These are phyloP conservation scores for Russula dissimulans DNA, from an alignment of 768 basidiomycete genomes.

Conservation along the genomic window DNA sequence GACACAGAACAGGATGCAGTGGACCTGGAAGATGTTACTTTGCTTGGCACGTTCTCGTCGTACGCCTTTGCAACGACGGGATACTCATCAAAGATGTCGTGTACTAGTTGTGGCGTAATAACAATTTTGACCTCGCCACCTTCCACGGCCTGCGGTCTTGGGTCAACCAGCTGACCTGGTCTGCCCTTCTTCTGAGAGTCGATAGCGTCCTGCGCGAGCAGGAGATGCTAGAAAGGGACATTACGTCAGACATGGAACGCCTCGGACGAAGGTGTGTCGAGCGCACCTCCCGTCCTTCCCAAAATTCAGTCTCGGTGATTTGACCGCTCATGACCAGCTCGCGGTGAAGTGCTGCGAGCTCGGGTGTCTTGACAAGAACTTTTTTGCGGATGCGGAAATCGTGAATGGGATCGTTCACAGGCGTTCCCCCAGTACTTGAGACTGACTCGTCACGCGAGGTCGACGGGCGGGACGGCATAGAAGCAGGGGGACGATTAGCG, in stretches of 20 bases:
- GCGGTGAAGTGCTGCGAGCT: constrained; percentile 72
- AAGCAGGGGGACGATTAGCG: constrained; percentile 21
- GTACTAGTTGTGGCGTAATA: constrained; percentile 84
- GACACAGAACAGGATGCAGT: neutral
- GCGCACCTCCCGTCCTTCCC: constrained; percentile 88
- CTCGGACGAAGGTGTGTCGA: constrained; percentile 8
- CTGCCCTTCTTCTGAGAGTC: constrained; percentile 74
- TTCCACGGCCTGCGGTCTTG: constrained; percentile 75
- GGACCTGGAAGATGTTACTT: constrained; percentile 36
- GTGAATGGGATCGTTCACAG: constrained; percentile 49
- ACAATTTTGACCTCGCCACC: constrained; percentile 82
- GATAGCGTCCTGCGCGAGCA: constrained; percentile 65
- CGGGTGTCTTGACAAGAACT: constrained; percentile 69
- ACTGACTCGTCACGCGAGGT: constrained; percentile 58
- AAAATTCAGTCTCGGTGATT: constrained; percentile 90
- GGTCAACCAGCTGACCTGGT: constrained; percentile 78
- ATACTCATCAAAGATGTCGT: constrained; percentile 97
- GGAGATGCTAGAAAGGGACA: constrained; percentile 45
- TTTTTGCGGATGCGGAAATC: constrained; percentile 72
- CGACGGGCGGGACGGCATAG: constrained; percentile 36
- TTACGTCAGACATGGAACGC: constrained; percentile 23
- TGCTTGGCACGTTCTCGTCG: constrained; percentile 81
- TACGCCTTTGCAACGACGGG: constrained; percentile 91
- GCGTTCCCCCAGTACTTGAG: constrained; percentile 42
- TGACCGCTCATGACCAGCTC: constrained; percentile 81